Base-by-base conservation (phyloP, 257 asterid species). In the Haberlea rhodopensis region DNA sequence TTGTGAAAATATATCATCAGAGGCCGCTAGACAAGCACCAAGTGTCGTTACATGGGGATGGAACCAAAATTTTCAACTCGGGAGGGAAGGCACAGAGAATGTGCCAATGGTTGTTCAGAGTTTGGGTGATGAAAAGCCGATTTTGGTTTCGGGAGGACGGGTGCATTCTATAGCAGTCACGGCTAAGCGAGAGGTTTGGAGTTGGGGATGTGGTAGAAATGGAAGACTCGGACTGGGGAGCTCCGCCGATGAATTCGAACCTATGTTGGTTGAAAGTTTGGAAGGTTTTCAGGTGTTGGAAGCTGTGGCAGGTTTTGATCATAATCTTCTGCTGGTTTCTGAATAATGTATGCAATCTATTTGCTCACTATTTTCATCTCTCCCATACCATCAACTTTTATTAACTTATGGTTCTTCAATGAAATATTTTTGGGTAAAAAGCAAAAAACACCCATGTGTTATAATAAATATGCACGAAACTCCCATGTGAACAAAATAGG, bases 161-260 rank as follows among this genome's bases (percentile, higher is more conserved):
- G 96, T 76, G 26, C 94, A 90, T 82, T 86, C 96, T 11, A 10
- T 87, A 68, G 91, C 81, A 32, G 78, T 87, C 57, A 90, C 94
- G 0, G 74, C 65, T 49, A 76, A 78, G 66, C 73, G 71, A 48
- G 87, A 86, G 78, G 78, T 87, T 8, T 90, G 91, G 96, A 71
- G 78, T 34, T 94, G 99, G 99, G 99, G 99, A 28, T 81, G 94
- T 26, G 99, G 99, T 70, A 85, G 87, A 65, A 89, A 90, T 46
- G 96, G 99, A 25, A 77, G 99, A 70, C 95, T 89, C 2, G 97
- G 97, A 52, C 73, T 81, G 67, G 91, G 95, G 49, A 78, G 94
- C 87, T 90, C 97, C 4, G 69, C 57, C 43, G 89, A 89, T 72
- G 99, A 92, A 81, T 54, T 52, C 10, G 91, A 87, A 67, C 97